Base-by-base conservation (phyloP, 140 eudicot species). In the Ambrosia hybrid region DNA sequence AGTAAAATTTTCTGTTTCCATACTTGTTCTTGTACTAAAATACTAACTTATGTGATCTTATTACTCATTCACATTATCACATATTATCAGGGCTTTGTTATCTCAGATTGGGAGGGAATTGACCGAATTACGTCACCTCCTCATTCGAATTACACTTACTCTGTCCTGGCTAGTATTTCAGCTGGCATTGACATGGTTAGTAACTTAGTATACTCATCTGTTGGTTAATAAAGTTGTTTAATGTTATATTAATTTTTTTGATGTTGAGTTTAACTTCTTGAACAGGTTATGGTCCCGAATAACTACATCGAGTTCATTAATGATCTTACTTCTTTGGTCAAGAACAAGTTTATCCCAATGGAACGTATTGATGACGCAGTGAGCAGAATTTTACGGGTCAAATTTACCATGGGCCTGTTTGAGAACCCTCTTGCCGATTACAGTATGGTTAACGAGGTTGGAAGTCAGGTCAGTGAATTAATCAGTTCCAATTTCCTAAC, bases 131-230 rank as follows among this genome's bases (percentile, higher is more conserved):
- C 95, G 21, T 68, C 82, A 8, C 95, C 95, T 21, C 85, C 86
- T 67, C 91, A 79, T 71, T 87, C 95, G 71, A 85, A 88, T 79
- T 85, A 88, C 73, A 80, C 95, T 5, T 80, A 85, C 77, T 85
- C 91, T 14, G 95, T 88, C 46, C 72, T 71, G 58, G 85, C 91
- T 76, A 77, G 88, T 38, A 45, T 88, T 41, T 73, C 48, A 51
- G 95, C 91, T 21, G 95, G 95, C 17, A 60, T 88, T 67, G 95
- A 88, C 76, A 85, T 88, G 95, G 88, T 88, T 67, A 74, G 83
- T 74, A 41, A 33, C 30, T 59, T 3, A 0, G 12, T 56, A 5
- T 15, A 15, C 51, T 57, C 41, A 21, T 74, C n/a, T 9, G 14
- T n/a, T 38, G 51, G 65, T 73, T 38, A 51, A 14, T 14, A 9